A percentile compares a stretch with the other conserved stretches of the same genome.
These are phyloP conservation scores for Mycena haematopus DNA, from an alignment of 768 basidiomycete species.

Conservation along the genomic window DNA sequence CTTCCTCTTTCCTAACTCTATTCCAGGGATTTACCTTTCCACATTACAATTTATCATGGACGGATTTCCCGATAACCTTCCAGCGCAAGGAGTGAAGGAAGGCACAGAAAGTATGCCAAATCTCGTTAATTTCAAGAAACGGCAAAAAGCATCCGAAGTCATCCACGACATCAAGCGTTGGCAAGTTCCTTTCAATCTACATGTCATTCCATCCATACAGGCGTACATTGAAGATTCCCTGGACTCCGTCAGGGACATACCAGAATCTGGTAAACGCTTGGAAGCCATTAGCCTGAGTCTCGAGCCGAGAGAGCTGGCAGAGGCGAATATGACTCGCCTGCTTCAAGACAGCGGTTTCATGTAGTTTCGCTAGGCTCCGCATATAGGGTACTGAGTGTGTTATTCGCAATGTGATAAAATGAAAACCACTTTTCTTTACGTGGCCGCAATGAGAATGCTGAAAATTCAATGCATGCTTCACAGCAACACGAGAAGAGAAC, in stretches of 20 bases:
- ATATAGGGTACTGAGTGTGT: no score
- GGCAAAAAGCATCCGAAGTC: slow-evolving; percentile 92
- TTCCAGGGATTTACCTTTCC: slow-evolving; percentile 89
- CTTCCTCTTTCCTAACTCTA: slow-evolving; percentile 14
- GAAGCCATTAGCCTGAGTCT: no score
- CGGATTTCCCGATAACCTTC: slow-evolving; percentile 86
- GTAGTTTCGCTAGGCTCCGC: no score
- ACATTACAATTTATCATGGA: slow-evolving; percentile 97
- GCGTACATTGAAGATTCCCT: slow-evolving; percentile 82
- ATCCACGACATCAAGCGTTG: slow-evolving; percentile 96
- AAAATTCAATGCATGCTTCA: no score
- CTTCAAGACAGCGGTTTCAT: no score
- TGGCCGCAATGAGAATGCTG: no score
- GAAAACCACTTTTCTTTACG: no score
- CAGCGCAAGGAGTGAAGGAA: slow-evolving; percentile 25
- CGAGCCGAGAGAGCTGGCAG: no score
- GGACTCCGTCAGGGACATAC: not conserved
- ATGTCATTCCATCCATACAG: slow-evolving; percentile 69
- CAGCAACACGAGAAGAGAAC: no score
- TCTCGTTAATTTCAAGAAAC: slow-evolving; percentile 96
- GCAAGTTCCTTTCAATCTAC: slow-evolving; percentile 91
- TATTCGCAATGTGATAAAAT: no score
- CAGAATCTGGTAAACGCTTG: no score
- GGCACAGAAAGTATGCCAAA: slow-evolving; percentile 11
- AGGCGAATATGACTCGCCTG: no score